Base-by-base conservation (phyloP, 352 stramenopile species). In the Phytophthora cajani region DNA sequence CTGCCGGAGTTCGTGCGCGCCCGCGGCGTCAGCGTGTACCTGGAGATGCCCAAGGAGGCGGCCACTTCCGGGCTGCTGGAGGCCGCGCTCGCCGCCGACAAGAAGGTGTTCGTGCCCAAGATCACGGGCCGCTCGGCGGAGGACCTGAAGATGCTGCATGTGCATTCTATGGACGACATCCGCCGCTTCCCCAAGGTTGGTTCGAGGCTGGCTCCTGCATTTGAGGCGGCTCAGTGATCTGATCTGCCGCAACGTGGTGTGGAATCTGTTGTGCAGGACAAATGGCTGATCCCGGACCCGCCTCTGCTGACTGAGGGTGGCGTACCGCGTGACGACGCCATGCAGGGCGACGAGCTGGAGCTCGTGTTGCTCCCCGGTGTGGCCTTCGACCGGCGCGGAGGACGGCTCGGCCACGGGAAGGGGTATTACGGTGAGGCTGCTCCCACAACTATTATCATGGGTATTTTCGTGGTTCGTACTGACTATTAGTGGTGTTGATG, bases 31-130 rank as follows among this genome's bases (percentile, higher is more conserved):
- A 94, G 87, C 67, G 79, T 95, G 27, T 97, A 97, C 49, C 77
- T 97, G 27, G 80, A 92, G 58, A 96, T 97, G 89, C 84, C 87
- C 52, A 84, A 81, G 55, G 91, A 97, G 72, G 89, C 87, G 21
- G 67, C 72, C 9, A 97, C 91, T 7, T 42, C 36, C 2, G 53
- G 58, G 21, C 71, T 97, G 40, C 53, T 97, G 50, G 59, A 72
- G 42, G 67, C 73, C 4, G 78, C 87, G 5, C 94, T 97, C 53
- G 78, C 63, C 7, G 64, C 73, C 0, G 58, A 77, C 7, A 97
- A 94, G 72, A 88, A 84, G 54, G 84, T 97, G 9, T 96, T 93
- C 52, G 90, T 97, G 47, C 91, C 91, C n/a, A 97, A 97, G 75
- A 93, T 97, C 62, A 88, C 65, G 11, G 82, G 85, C 12, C 67